Evolutionary conservation across 2,329 filamentous ascomycete genomes (phyloP).

Genomic region (Bipolaris cookei): DNA sequence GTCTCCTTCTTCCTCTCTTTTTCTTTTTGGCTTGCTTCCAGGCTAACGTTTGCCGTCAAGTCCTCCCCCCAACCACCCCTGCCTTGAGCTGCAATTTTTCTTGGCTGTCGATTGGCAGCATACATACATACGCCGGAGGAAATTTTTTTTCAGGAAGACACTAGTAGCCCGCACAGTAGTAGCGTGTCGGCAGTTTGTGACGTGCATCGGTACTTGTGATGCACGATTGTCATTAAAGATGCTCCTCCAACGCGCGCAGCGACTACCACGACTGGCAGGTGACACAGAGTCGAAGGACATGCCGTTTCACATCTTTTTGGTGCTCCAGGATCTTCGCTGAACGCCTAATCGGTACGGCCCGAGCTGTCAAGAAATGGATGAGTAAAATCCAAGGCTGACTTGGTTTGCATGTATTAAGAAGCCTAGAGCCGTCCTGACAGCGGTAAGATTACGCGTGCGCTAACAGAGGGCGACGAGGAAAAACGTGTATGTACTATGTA

Average conservation of each 20-base stretch:
- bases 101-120: too few relatives aligned
- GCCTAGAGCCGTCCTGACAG: background rate
- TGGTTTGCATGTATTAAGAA: too few relatives aligned
- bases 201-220: conserved; percentile 4
- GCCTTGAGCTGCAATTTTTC: too few relatives aligned
- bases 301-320: conserved; percentile 14
- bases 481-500: background rate
- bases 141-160: too few relatives aligned
- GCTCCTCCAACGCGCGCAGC: background rate
- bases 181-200: conserved; percentile 14
- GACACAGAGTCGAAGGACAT: conserved; percentile 12
- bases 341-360: conserved; percentile 34
- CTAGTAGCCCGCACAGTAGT: too few relatives aligned
- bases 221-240: background rate
- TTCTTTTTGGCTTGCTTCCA: background rate
- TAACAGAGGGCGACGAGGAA: background rate
- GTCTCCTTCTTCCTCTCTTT: background rate
- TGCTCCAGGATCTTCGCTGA: conserved; percentile 11
- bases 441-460: conserved; percentile 8
- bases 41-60: too few relatives aligned
- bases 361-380: conserved; percentile 26
- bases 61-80: too few relatives aligned
- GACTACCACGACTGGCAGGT: conserved; percentile 7
- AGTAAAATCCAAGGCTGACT: background rate
- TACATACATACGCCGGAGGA: too few relatives aligned